Conservation (phyloP, 208 protist species). For the Acanthamoeba culbertsoni region DNA sequence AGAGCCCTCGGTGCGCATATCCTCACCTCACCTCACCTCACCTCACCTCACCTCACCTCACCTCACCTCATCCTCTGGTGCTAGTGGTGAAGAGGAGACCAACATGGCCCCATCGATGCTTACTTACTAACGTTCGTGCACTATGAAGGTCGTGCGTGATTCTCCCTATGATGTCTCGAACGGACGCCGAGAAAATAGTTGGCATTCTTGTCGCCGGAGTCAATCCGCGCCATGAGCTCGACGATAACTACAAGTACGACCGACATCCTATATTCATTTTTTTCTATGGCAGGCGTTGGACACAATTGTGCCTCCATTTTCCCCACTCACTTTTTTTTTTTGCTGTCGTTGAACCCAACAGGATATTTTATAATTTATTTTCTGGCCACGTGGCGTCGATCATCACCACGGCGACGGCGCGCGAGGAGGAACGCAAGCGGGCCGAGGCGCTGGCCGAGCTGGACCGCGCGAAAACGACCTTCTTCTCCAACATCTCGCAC, state of each 20-base stretch:
- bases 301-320: not conserved
- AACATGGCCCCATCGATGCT: no score
- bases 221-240: constrained; percentile 1
- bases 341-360: not conserved
- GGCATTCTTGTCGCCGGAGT: constrained; percentile 43
- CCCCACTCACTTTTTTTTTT: not conserved
- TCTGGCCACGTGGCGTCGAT: constrained; percentile 33
- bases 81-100: no score
- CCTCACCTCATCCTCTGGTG: no score
- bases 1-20: not conserved
- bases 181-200: not conserved
- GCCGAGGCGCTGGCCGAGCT: constrained; percentile 60
- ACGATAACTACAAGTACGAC: constrained; percentile 19
- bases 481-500: constrained; percentile 70
- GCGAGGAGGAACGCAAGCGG: constrained; percentile 41
- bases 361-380: constrained; percentile 38
- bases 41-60: not conserved
- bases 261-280: not conserved
- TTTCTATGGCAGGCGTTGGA: not conserved
- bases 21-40: not conserved
- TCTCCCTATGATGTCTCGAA: constrained; percentile 36
- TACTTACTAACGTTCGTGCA: no score
- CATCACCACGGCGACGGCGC: not conserved
- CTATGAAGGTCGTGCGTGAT: constrained; percentile 25
- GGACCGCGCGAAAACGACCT: constrained; percentile 65